Base-by-base conservation (phyloP, 768 basidiomycete genomes). In the Clathrus columnatus region DNA sequence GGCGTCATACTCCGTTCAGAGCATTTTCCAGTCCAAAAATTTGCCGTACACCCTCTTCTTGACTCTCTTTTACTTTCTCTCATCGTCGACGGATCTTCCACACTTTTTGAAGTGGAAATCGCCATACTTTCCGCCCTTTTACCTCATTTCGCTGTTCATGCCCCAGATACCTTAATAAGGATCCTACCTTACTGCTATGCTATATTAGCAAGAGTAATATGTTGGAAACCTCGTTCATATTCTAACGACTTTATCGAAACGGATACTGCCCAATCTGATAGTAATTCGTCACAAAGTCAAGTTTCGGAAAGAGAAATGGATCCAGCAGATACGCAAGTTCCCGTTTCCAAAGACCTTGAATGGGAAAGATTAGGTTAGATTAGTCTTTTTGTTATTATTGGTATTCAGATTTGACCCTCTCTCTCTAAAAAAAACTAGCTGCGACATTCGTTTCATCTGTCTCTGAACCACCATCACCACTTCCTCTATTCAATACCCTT, bases 31-130 rank as follows among this genome's bases (percentile, higher is more conserved):
- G 55, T 63, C 10, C 11, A 21, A n/a, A 56, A 56, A 36, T 60
- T 66, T 43, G 80, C 83, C 4, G 65, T 67, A 16, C 85, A 87
- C 62, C 75, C 79, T 11, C 74, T 91, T 50, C 78, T 87, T 71
- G 70, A 71, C 21, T 81, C 77, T 57, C 64, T 92, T n/a, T 65
- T 88, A 6, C 66, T 76, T 48, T 90, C 85, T 3, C 73, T 91
- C 23, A 69, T 84, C 26, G 70, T 91, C 60, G 90, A 92, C 63
- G 82, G 79, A 50, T 90, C 87, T 41, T 81, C 85, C 10, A 87
- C 84, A 0, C 71, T 79, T 24, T 85, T 83, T 61, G 80, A 79
- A 2, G 75, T 84, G 50, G 81, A 76, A 4, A 69, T 90, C 50
- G 80, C 77, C 1, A 71, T 84, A 14, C 64, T 91, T 20, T 78